Evolutionary conservation across 2,329 filamentous ascomycete genomes (phyloP).

Genomic region (Ascocoryne sarcoides): DNA sequence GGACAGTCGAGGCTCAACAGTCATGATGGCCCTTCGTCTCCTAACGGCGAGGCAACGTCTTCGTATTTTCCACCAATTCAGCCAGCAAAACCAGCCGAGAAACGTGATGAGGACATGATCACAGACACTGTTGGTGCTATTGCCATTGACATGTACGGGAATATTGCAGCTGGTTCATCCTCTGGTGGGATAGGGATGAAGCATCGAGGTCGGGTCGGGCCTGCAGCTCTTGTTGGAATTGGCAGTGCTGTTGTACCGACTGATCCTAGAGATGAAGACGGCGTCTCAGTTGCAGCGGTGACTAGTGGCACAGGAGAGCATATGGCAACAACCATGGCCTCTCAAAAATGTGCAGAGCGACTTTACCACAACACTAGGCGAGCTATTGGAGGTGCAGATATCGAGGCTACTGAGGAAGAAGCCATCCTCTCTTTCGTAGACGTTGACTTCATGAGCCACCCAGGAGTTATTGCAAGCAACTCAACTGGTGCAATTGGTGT

Average conservation of each 20-base stretch:
- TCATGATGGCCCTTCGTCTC: slow-evolving; percentile 23
- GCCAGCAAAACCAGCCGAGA: slow-evolving; percentile 5
- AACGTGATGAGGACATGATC: slow-evolving; percentile 48
- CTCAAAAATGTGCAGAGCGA: slow-evolving; percentile 75
- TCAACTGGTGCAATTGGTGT: slow-evolving; percentile 86
- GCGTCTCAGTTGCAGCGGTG: slow-evolving; percentile 68
- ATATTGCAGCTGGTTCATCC: slow-evolving; percentile 89
- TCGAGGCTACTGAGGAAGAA: slow-evolving; percentile 67
- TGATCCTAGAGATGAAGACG: slow-evolving; percentile 59
- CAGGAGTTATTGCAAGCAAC: slow-evolving; percentile 70
- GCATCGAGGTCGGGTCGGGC: slow-evolving; percentile 81
- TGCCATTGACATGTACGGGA: slow-evolving; percentile 75
- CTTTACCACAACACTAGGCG: slow-evolving; percentile 64
- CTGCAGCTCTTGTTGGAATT: slow-evolving; percentile 85
- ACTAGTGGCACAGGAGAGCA: slow-evolving; percentile 96
- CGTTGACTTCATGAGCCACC: slow-evolving; percentile 88
- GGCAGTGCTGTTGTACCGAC: slow-evolving; percentile 82
- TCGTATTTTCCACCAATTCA: slow-evolving; percentile 18
- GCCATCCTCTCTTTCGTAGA: slow-evolving; percentile 69
- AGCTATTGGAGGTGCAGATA: slow-evolving; percentile 49
- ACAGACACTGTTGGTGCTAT: slow-evolving; percentile 96
- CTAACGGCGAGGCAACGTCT: slow-evolving; percentile 6
- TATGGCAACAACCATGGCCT: slow-evolving; percentile 92
- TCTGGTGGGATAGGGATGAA: slow-evolving; percentile 99
- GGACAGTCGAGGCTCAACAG: slow-evolving; percentile 8